Percentiles rank a stretch among this genome's conserved stretches.
Evolutionary conservation across 805 yeast genomes (phyloP).

Genomic region (Zygosaccharomyces pseudorouxii): DNA sequence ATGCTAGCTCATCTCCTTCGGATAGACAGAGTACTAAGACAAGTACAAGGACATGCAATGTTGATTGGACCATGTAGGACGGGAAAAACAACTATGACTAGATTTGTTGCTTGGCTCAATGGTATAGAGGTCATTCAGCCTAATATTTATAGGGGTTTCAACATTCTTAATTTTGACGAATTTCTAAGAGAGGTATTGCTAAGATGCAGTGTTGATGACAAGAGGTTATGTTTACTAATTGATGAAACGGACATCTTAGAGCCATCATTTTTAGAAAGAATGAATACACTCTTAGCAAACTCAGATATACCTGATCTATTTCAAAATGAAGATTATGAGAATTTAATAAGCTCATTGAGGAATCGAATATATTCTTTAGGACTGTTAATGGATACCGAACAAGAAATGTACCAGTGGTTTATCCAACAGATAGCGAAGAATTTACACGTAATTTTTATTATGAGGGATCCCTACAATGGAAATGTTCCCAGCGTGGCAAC

Average conservation of each 20-base stretch:
- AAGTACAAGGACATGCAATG: constrained; percentile 87
- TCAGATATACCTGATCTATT: constrained; percentile 90
- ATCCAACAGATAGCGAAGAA: constrained; percentile 59
- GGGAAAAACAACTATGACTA: constrained; percentile 71
- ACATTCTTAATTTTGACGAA: constrained; percentile 60
- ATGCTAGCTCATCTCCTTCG: constrained; percentile 70
- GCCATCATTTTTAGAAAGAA: constrained; percentile 77
- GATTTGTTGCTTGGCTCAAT: constrained; percentile 89
- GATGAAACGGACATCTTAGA: constrained; percentile 78
- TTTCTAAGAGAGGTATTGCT: constrained; percentile 53
- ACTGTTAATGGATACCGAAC: constrained; percentile 55
- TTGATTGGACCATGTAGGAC: constrained; percentile 77
- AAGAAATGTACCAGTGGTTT: constrained; percentile 75
- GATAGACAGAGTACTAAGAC: constrained; percentile 75
- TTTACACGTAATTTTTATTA: constrained; percentile 78
- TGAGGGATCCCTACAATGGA: constrained; percentile 46
- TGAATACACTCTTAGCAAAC: constrained; percentile 91
- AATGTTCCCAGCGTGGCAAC: constrained; percentile 47
- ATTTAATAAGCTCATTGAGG: constrained; percentile 50
- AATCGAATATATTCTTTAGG: constrained; percentile 60
- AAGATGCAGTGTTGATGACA: constrained; percentile 50
- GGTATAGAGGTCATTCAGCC: constrained; percentile 63
- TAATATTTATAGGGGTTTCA: constrained; percentile 49
- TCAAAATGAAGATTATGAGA: constrained; percentile 60
- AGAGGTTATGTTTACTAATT: constrained; percentile 62